Conservation (phyloP, 2,329 filamentous ascomycete species). For the Alternaria conjuncta region DNA sequence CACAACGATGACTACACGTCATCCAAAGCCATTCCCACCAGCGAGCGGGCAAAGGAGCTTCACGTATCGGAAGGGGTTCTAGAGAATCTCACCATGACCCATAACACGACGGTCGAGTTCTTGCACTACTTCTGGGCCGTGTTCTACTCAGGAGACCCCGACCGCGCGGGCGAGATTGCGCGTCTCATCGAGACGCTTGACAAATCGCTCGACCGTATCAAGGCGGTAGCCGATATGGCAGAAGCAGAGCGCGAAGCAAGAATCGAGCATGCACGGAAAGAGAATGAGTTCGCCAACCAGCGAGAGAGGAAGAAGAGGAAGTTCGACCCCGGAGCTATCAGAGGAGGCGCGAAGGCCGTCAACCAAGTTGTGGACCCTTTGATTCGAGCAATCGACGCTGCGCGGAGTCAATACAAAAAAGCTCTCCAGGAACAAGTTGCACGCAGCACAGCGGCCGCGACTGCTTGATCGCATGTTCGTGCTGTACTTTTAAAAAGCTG, state of each 20-base stretch:
- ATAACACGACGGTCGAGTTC: slow-evolving; percentile 93
- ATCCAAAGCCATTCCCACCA: slow-evolving; percentile 30
- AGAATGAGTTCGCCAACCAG: slow-evolving; percentile 73
- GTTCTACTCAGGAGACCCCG: slow-evolving; percentile 85
- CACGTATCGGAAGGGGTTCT: slow-evolving; percentile 57
- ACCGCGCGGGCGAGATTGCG: slow-evolving; percentile 79
- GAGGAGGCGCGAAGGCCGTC: slow-evolving; percentile 78
- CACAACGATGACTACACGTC: slow-evolving; percentile 57
- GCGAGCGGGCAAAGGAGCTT: slow-evolving; percentile 39
- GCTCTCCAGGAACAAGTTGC: slow-evolving; percentile 67
- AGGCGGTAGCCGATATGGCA: slow-evolving; percentile 79
- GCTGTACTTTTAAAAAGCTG: too few species aligned
- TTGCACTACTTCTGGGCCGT: slow-evolving; percentile 96
- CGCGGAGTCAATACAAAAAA: slow-evolving; percentile 72
- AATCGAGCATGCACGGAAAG: slow-evolving; percentile 70
- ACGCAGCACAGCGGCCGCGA: slow-evolving; percentile 8
- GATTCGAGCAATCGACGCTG: slow-evolving; percentile 71
- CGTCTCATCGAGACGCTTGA: slow-evolving; percentile 83
- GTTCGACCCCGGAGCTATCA: slow-evolving; percentile 71
- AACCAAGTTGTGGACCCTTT: slow-evolving; percentile 78
- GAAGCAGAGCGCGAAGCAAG: slow-evolving; percentile 74
- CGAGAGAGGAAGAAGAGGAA: slow-evolving; percentile 76
- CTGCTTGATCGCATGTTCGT: neutral
- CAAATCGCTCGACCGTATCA: slow-evolving; percentile 78
- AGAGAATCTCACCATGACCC: slow-evolving; percentile 73